Percentiles rank a stretch among this genome's conserved stretches.
Conservation (phyloP, 129 eudicot genomes). For the Oenanthe sinensis region DNA sequence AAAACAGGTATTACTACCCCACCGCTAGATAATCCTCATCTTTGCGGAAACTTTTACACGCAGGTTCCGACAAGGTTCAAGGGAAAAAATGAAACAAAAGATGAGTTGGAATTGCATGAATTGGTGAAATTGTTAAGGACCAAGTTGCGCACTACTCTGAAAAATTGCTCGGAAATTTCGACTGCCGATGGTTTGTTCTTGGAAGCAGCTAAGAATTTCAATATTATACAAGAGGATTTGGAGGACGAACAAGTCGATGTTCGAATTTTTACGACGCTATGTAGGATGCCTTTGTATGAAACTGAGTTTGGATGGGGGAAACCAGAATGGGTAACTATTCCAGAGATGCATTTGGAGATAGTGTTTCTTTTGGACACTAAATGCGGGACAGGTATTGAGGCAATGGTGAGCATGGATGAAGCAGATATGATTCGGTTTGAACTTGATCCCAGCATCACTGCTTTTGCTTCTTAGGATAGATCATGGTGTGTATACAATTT, state of each 20-base stretch:
- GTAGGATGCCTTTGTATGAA: slow-evolving; percentile 19
- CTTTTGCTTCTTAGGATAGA: not conserved
- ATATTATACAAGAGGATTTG: not conserved
- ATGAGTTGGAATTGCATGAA: not conserved
- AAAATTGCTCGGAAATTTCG: not conserved
- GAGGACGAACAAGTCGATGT: not conserved
- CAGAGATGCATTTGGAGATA: not conserved
- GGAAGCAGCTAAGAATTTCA: not conserved
- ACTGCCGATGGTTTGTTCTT: not conserved
- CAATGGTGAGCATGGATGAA: not conserved
- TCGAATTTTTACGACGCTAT: not conserved
- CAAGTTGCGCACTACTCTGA: not conserved
- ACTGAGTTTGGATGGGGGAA: slow-evolving; percentile 33
- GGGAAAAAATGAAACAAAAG: not conserved
- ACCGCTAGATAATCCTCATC: not conserved
- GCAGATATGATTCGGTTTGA: not conserved
- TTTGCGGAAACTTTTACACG: slow-evolving; percentile 3
- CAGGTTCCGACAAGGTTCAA: slow-evolving; percentile 1
- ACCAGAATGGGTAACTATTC: slow-evolving; percentile 11
- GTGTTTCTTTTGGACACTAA: slow-evolving; percentile 10
- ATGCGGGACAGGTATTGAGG: not conserved
- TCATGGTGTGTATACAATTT: not conserved
- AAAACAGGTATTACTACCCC: not conserved
- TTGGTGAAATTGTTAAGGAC: not conserved
- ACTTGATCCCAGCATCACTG: not conserved